Evolutionary conservation across 2,329 filamentous ascomycete genomes (phyloP).

Genomic region (Dothistroma pini): DNA sequence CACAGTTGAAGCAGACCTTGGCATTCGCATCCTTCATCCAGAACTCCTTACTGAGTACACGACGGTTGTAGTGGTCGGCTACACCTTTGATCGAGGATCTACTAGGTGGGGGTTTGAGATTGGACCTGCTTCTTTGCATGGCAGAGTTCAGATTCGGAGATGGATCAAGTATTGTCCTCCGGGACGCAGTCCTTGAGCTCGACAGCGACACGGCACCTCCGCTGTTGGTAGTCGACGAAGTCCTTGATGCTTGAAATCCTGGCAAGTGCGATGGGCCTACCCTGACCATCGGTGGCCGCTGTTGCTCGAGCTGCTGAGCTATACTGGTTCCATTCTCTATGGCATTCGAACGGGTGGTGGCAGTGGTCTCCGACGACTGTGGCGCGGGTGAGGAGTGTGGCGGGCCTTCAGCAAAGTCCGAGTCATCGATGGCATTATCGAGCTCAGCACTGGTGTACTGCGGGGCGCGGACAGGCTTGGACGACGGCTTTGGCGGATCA

Average conservation of each 20-base stretch:
- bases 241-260: slow-evolving; percentile 44
- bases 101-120: slow-evolving; percentile 18
- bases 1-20: slow-evolving; percentile 93
- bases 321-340: not conserved
- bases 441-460: slow-evolving; percentile 15
- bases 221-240: slow-evolving; percentile 45
- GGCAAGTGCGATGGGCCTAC: slow-evolving; percentile 48
- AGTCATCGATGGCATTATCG: slow-evolving; percentile 24
- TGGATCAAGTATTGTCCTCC: slow-evolving; percentile 19
- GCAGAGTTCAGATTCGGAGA: slow-evolving; percentile 30
- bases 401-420: slow-evolving; percentile 20
- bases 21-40: slow-evolving; percentile 97
- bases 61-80: slow-evolving; percentile 68
- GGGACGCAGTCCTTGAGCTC: slow-evolving; percentile 19
- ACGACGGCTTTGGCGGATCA: slow-evolving; percentile 15
- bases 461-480: slow-evolving; percentile 10
- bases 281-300: slow-evolving; percentile 38
- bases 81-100: slow-evolving; percentile 11
- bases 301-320: slow-evolving; percentile 22
- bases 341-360: not conserved
- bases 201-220: slow-evolving; percentile 28
- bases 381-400: slow-evolving; percentile 6
- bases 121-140: slow-evolving; percentile 27
- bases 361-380: not conserved
- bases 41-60: slow-evolving; percentile 89